A percentile compares a stretch with the other conserved stretches of the same genome.
These are phyloP conservation scores for Mycena venus DNA, from an alignment of 768 basidiomycete species.

Conservation along the genomic window DNA sequence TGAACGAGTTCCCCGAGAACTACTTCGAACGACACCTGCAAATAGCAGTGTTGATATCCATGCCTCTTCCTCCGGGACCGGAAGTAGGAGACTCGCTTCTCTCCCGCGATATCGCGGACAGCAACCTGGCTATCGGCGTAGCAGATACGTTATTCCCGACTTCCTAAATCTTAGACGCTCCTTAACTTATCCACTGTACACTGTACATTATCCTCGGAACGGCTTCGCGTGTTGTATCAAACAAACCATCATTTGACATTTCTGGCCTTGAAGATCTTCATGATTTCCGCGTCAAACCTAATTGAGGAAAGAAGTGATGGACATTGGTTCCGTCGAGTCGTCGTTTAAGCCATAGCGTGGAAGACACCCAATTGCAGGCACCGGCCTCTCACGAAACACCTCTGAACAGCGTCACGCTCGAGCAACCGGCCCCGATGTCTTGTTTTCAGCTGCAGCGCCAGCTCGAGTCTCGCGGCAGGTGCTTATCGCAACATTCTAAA, in stretches of 20 bases:
- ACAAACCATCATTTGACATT: neutral
- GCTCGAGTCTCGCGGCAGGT: too few relatives aligned
- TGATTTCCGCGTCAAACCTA: too few relatives aligned
- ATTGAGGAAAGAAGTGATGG: too few relatives aligned
- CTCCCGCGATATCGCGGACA: neutral
- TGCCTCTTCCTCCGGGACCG: slow-evolving; percentile 2
- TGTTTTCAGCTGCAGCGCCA: too few relatives aligned
- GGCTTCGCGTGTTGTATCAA: too few relatives aligned
- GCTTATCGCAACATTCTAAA: too few relatives aligned
- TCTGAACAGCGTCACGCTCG: too few relatives aligned
- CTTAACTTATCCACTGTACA: neutral
- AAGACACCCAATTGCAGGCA: too few relatives aligned
- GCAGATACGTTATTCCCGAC: neutral
- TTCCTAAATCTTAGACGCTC: neutral
- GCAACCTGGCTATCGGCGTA: slow-evolving; percentile 1
- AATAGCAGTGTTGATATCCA: slow-evolving; percentile 15
- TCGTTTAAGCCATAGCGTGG: too few relatives aligned
- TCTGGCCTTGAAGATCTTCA: neutral
- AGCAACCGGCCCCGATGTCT: too few relatives aligned
- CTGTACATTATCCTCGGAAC: neutral
- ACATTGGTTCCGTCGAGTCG: too few relatives aligned
- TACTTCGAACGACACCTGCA: slow-evolving; percentile 14
- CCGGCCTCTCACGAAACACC: too few relatives aligned
- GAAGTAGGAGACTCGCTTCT: neutral
- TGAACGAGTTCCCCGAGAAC: neutral